These are phyloP conservation scores for Glycine latifolia DNA, from an alignment of 306 rosid species.

Conservation along the genomic window DNA sequence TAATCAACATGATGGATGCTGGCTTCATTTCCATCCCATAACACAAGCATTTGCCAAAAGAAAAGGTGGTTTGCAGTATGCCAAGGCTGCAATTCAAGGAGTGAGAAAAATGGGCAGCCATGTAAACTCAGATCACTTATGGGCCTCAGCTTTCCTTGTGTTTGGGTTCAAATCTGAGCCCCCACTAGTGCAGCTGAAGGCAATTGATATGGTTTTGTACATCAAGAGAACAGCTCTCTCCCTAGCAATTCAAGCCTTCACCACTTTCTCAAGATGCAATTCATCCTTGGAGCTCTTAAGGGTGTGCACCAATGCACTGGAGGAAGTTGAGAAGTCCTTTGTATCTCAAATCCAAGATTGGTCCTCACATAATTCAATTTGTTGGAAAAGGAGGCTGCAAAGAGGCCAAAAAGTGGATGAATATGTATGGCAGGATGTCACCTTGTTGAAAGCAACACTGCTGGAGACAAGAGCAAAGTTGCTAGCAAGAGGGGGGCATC, in stretches of 20 bases:
- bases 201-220: slow-evolving; percentile 73
- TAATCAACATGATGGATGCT: slow-evolving; percentile 59
- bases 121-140: slow-evolving; percentile 70
- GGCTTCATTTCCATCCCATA: slow-evolving; percentile 87
- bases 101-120: slow-evolving; percentile 63
- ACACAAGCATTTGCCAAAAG: slow-evolving; percentile 66
- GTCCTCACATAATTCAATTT: slow-evolving; percentile 76
- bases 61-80: slow-evolving; percentile 72
- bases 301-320: slow-evolving; percentile 86
- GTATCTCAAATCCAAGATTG: slow-evolving; percentile 88
- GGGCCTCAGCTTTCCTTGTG: slow-evolving; percentile 92
- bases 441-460: slow-evolving; percentile 78
- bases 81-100: slow-evolving; percentile 74
- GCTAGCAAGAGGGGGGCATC: slow-evolving; percentile 75
- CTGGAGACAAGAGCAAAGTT: slow-evolving; percentile 90
- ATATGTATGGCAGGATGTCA: slow-evolving; percentile 93
- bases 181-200: slow-evolving; percentile 68
- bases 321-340: slow-evolving; percentile 90
- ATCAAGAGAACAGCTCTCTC: slow-evolving; percentile 81
- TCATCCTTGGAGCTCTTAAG: slow-evolving; percentile 80
- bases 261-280: slow-evolving; percentile 80
- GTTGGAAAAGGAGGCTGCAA: slow-evolving; percentile 82
- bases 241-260: slow-evolving; percentile 82
- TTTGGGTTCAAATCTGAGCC: slow-evolving; percentile 93
- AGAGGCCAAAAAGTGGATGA: slow-evolving; percentile 73